Base-by-base conservation (phyloP, 192 early-diverging fungal genomes). In the Rhizophagus sp. region DNA sequence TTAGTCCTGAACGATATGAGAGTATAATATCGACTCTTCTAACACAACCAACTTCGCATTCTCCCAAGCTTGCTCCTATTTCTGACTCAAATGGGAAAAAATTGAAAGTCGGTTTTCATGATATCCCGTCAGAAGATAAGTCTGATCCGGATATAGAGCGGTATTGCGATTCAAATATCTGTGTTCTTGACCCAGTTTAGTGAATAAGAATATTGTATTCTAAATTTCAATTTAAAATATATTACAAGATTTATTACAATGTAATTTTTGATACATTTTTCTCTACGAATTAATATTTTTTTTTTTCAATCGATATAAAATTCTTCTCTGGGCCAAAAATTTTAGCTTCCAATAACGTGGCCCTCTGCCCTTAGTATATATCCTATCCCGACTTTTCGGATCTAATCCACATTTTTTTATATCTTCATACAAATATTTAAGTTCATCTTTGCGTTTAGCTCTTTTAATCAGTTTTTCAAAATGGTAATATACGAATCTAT, bases 1-100 rank as follows among this genome's bases (percentile, higher is more conserved):
- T 87, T 44, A 76, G 79, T 19, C 71, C 83, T 47, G 63, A 79
- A 34, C 75, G 52, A 65, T 88, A 88, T 50, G 47, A 76, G 3
- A 50, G 72, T 27, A 80, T 85, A 75, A 71, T 87, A 8, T 33
- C 41, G 15, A 7, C 30, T 30, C 30, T 30, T 30, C 30, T 30
- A 30, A 30, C 30, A 30, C 1, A 30, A 30, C 30, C 1, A 30
- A 30, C 30, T 30, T 1, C 30, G 30, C 30, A 30, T 30, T 30
- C n/a, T n/a, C n/a, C n/a, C n/a, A n/a, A n/a, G n/a, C n/a, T n/a
- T n/a, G n/a, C n/a, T n/a, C n/a, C 24, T 63, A 10, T 80, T 85
- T 44, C 27, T 47, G 27, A 5, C 25, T 15, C 39, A 33, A 39
- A 78, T 19, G 15, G 24, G 19, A 63, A 66, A 15, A 19, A 13